Conservation (phyloP, 2,329 filamentous ascomycete genomes). For the Fusarium sp. region DNA sequence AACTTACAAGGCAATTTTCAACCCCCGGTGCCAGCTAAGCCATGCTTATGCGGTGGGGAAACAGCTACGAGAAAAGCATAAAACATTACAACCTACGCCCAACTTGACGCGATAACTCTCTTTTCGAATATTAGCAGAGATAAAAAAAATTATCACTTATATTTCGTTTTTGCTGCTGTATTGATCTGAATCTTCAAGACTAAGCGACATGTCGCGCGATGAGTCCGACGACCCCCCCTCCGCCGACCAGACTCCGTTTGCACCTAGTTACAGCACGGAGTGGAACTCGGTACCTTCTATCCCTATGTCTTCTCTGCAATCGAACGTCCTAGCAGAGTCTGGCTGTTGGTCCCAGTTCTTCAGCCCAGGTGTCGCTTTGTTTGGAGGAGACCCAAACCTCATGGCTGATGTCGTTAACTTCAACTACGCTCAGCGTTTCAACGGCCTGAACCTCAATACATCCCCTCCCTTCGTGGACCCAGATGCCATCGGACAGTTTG, state of each 20-base stretch:
- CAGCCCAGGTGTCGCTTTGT: not conserved
- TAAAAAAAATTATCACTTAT: too few relatives aligned
- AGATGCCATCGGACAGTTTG: too few relatives aligned
- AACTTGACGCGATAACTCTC: not conserved
- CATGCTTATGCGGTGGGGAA: rapidly evolving
- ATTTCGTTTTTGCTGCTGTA: not conserved
- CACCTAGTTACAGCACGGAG: not conserved
- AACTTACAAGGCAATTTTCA: not conserved
- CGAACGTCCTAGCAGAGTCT: not conserved
- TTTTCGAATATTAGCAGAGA: too few relatives aligned
- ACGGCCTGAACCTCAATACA: not conserved
- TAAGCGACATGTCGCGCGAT: not conserved
- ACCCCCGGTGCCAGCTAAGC: not conserved
- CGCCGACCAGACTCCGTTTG: not conserved
- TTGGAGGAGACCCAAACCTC: not conserved
- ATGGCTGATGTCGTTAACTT: not conserved
- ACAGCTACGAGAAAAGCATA: rapidly evolving
- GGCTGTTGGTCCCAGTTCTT: not conserved
- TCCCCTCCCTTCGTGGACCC: rapidly evolving
- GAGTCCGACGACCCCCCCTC: not conserved
- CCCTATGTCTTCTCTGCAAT: not conserved
- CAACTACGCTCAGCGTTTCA: not conserved
- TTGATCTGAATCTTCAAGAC: not conserved
- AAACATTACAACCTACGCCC: rapidly evolving
- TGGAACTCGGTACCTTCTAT: not conserved